Conservation (phyloP, 2,329 filamentous ascomycete species). For the Aspergillus eucalypticola region DNA sequence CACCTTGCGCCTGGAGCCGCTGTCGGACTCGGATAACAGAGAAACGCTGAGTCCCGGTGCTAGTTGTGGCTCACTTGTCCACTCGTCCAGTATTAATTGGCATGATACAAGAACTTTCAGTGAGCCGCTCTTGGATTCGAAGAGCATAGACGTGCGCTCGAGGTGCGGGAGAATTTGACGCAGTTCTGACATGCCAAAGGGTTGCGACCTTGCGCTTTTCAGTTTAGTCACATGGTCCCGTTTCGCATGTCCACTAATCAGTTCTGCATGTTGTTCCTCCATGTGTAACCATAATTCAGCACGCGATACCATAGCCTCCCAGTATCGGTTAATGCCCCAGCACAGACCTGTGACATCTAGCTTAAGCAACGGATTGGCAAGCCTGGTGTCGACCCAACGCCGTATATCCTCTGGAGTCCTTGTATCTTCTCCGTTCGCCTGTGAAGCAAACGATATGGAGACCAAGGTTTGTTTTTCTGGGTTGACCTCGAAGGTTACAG, state of each 20-base stretch:
- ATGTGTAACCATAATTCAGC: slow-evolving; percentile 41
- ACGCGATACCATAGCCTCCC: slow-evolving; percentile 42
- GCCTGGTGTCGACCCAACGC: slow-evolving; percentile 37
- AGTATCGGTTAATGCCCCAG: slow-evolving; percentile 45
- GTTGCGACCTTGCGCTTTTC: slow-evolving; percentile 11
- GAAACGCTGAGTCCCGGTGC: slow-evolving; percentile 39
- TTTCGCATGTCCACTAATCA: slow-evolving; percentile 12
- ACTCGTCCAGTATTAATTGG: slow-evolving; percentile 38
- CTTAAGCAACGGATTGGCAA: slow-evolving; percentile 37
- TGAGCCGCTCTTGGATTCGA: slow-evolving; percentile 23
- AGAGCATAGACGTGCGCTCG: slow-evolving; percentile 37
- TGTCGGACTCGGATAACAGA: slow-evolving; percentile 11
- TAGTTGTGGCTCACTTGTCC: slow-evolving; percentile 44
- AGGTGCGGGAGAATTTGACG: slow-evolving; percentile 33
- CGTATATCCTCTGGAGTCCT: slow-evolving; percentile 33
- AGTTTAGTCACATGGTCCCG: not conserved
- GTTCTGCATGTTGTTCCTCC: slow-evolving; percentile 26
- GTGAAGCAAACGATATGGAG: slow-evolving; percentile 33
- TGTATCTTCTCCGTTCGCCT: slow-evolving; percentile 17
- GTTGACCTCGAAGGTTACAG: slow-evolving; percentile 38
- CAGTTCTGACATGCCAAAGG: no score
- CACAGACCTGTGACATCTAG: slow-evolving; percentile 44
- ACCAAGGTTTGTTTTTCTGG: slow-evolving; percentile 36
- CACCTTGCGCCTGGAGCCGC: slow-evolving; percentile 28
- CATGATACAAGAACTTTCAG: slow-evolving; percentile 37